A percentile compares a stretch with the other conserved stretches of the same genome.
Conservation (phyloP, 495 filamentous ascomycete species). For the Clavariopsis aquatica region DNA sequence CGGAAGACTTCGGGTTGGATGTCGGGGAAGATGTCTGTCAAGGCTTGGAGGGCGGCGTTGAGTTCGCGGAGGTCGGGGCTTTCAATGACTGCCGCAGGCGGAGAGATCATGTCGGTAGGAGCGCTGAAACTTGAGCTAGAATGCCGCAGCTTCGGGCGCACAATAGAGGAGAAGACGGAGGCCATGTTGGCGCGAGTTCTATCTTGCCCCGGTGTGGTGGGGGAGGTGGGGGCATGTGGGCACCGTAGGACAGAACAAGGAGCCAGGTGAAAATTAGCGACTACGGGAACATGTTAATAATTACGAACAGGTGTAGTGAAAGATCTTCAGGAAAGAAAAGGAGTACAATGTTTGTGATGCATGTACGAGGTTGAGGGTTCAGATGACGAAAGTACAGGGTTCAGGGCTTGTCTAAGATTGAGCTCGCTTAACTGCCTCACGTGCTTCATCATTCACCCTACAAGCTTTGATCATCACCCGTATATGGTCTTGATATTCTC, state of each 20-base stretch:
- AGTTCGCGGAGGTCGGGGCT: conserved; percentile 65
- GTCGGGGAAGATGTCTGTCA: conserved; percentile 82
- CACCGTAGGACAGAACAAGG: neutral
- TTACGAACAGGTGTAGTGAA: neutral
- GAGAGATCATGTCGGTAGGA: neutral
- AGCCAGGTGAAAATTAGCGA: no score
- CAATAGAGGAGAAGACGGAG: conserved; percentile 30
- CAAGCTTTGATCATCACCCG: no score
- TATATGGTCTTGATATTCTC: no score
- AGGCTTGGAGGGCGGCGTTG: conserved; percentile 69
- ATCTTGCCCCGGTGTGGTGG: neutral
- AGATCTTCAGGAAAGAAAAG: no score
- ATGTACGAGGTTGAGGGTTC: no score
- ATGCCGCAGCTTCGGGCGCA: conserved; percentile 19
- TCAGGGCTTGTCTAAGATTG: no score
- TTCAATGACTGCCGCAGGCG: conserved; percentile 39
- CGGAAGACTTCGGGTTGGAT: conserved; percentile 89
- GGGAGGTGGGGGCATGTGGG: neutral
- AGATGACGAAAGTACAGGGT: no score
- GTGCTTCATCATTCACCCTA: no score
- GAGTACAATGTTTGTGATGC: no score
- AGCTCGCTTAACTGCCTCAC: no score
- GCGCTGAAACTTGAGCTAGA: neutral
- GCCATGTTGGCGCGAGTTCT: conserved; percentile 20
- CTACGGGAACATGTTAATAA: neutral